These are phyloP conservation scores for Jasminum sambac DNA, from an alignment of 257 asterid genomes.

Conservation along the genomic window DNA sequence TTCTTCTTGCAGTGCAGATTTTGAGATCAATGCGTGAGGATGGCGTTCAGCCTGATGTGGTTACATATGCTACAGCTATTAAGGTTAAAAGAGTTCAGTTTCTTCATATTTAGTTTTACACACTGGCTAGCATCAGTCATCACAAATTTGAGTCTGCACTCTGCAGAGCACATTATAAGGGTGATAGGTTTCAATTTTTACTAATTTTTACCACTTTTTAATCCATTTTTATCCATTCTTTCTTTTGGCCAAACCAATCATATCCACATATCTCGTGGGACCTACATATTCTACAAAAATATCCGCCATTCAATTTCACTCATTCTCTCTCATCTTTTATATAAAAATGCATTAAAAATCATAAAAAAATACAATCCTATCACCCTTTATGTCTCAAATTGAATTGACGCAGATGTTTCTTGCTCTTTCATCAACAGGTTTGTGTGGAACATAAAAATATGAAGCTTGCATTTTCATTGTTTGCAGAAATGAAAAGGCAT, in stretches of 20 bases:
- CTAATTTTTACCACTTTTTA: too few relatives aligned
- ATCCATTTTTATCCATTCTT: too few relatives aligned
- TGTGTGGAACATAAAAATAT: slow-evolving; percentile 69
- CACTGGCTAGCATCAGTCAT: slow-evolving; percentile 16
- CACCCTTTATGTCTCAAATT: too few relatives aligned
- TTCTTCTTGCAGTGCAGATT: slow-evolving; percentile 58
- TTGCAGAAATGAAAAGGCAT: slow-evolving; percentile 71
- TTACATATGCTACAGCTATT: slow-evolving; percentile 86
- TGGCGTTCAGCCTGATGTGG: slow-evolving; percentile 87
- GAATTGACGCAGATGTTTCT: slow-evolving; percentile 15
- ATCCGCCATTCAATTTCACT: too few relatives aligned
- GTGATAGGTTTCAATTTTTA: too few relatives aligned
- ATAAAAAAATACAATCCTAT: too few relatives aligned
- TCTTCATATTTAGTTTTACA: slow-evolving; percentile 4
- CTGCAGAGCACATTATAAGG: slow-evolving; percentile 1
- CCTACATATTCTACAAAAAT: too few relatives aligned
- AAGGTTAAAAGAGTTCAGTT: slow-evolving; percentile 51
- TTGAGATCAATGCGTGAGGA: slow-evolving; percentile 72
- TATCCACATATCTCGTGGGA: too few relatives aligned
- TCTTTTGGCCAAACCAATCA: too few relatives aligned
- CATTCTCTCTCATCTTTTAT: too few relatives aligned
- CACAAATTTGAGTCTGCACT: slow-evolving; percentile 13
- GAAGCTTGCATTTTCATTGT: slow-evolving; percentile 64
- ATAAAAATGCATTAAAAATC: too few relatives aligned
- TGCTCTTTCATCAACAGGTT: slow-evolving; percentile 53